Percentiles rank a stretch among this genome's conserved stretches.
Conservation (phyloP, 495 filamentous ascomycete genomes). For the Hyaloscypha bicolor region DNA sequence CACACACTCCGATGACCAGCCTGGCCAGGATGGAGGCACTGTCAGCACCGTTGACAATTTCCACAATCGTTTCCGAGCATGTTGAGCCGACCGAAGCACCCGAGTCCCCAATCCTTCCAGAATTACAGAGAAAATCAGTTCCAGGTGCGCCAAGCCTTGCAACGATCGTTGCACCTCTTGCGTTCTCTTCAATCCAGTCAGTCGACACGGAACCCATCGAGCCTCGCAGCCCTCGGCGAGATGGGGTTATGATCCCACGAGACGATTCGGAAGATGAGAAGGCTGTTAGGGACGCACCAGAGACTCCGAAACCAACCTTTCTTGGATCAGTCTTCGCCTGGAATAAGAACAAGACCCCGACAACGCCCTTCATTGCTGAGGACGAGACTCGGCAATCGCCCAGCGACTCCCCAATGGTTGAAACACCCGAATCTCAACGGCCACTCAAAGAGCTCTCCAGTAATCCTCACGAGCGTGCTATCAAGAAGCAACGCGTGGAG, state of each 20-base stretch:
- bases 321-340: slow-evolving; percentile 48
- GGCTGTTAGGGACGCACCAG: slow-evolving; percentile 27
- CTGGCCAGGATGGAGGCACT: slow-evolving; percentile 24
- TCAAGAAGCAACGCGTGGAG: slow-evolving; percentile 37
- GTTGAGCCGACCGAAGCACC: slow-evolving; percentile 36
- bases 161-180: slow-evolving; percentile 22
- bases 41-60: slow-evolving; percentile 28
- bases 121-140: slow-evolving; percentile 36
- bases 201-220: slow-evolving; percentile 43
- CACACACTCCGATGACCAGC: slow-evolving; percentile 30
- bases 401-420: slow-evolving; percentile 36
- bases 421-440: slow-evolving; percentile 44
- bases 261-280: slow-evolving; percentile 32
- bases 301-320: slow-evolving; percentile 39
- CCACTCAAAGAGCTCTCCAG: slow-evolving; percentile 45
- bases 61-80: slow-evolving; percentile 32
- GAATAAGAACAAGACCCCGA: slow-evolving; percentile 40
- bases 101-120: slow-evolving; percentile 18
- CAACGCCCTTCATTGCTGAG: slow-evolving; percentile 52
- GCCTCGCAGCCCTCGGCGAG: slow-evolving; percentile 47
- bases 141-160: slow-evolving; percentile 32
- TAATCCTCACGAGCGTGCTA: slow-evolving; percentile 39
- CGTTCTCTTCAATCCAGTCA: slow-evolving; percentile 40
- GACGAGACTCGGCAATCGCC: slow-evolving; percentile 54
- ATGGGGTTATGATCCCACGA: slow-evolving; percentile 51